These are phyloP conservation scores for Ramicandelaber brevisporus DNA, from an alignment of 192 early-diverging fungal species.

Conservation along the genomic window DNA sequence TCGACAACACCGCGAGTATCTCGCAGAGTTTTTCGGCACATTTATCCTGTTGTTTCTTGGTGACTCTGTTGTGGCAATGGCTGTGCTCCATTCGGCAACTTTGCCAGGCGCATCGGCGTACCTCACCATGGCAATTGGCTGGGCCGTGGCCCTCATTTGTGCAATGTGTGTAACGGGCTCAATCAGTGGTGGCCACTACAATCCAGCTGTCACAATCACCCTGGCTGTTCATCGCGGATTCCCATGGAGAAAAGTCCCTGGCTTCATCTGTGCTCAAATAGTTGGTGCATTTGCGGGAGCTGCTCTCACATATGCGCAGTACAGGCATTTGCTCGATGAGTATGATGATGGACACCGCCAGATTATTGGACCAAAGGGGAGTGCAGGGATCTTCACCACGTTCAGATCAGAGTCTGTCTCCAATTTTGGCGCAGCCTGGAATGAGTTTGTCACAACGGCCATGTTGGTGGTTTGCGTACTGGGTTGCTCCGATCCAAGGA, in stretches of 20 bases:
- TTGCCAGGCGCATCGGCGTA: conserved; percentile 18
- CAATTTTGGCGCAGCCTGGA: not conserved
- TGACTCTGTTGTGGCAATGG: conserved; percentile 34
- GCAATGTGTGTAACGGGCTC: too few species aligned
- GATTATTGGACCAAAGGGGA: not conserved
- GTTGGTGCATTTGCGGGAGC: conserved; percentile 4
- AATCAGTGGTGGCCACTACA: conserved; percentile 5
- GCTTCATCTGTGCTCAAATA: conserved; percentile 3
- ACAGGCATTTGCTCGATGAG: not conserved
- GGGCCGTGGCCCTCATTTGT: conserved; percentile 33
- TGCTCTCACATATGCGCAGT: not conserved
- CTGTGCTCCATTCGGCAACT: too few species aligned
- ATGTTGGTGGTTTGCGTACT: conserved; percentile 1
- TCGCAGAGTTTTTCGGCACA: conserved; percentile 56
- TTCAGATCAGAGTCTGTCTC: not conserved
- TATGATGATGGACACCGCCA: conserved; percentile 1
- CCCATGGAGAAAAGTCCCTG: conserved; percentile 8
- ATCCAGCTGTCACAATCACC: conserved; percentile 5
- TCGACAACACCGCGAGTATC: conserved; percentile 30
- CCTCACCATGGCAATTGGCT: conserved; percentile 27
- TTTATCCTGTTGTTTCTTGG: conserved; percentile 35
- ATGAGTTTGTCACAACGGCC: conserved; percentile 2
- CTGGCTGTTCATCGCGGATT: conserved; percentile 3
- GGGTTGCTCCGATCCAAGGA: conserved; percentile 1
- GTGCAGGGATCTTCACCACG: conserved; percentile 3